Conservation (phyloP, 495 filamentous ascomycete species). For the Penicillium daleae region DNA sequence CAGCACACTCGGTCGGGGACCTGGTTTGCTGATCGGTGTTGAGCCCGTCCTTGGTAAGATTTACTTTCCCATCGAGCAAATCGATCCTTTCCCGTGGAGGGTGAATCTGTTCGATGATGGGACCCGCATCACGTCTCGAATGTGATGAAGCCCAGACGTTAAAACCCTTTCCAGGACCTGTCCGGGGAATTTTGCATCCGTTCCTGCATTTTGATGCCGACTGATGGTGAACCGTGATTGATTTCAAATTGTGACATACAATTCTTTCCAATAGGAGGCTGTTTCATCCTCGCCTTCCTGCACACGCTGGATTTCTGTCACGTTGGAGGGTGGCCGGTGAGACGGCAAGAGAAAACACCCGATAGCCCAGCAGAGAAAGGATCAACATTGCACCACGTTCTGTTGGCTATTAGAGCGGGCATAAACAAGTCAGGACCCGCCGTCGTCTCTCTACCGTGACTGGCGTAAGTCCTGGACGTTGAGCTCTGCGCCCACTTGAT, state of each 20-base stretch:
- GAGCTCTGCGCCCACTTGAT: constrained; percentile 9
- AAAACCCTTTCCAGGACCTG: not conserved
- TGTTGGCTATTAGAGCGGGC: not conserved
- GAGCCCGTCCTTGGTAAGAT: not conserved
- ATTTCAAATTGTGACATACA: not conserved
- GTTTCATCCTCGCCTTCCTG: not conserved
- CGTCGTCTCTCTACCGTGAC: constrained; percentile 6
- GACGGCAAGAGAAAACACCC: not conserved
- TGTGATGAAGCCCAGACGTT: not conserved
- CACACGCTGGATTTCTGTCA: not conserved
- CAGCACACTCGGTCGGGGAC: constrained; percentile 5
- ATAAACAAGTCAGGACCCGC: constrained; percentile 7
- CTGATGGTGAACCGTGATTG: not conserved
- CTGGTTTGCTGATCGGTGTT: constrained; percentile 15
- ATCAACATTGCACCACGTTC: constrained; percentile 18
- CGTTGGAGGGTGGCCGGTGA: not conserved
- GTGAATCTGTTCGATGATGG: constrained; percentile 5
- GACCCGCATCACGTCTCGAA: not conserved
- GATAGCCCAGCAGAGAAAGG: constrained; percentile 11
- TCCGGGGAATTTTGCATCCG: constrained; percentile 3
- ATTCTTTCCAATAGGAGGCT: not conserved
- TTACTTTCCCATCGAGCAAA: constrained; percentile 9
- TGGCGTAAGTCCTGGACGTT: not conserved
- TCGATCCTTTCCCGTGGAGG: constrained; percentile 3
- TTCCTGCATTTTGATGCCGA: not conserved